These are phyloP conservation scores for Nigrospora osmanthi DNA, from an alignment of 2,329 filamentous ascomycete genomes.

Conservation along the genomic window DNA sequence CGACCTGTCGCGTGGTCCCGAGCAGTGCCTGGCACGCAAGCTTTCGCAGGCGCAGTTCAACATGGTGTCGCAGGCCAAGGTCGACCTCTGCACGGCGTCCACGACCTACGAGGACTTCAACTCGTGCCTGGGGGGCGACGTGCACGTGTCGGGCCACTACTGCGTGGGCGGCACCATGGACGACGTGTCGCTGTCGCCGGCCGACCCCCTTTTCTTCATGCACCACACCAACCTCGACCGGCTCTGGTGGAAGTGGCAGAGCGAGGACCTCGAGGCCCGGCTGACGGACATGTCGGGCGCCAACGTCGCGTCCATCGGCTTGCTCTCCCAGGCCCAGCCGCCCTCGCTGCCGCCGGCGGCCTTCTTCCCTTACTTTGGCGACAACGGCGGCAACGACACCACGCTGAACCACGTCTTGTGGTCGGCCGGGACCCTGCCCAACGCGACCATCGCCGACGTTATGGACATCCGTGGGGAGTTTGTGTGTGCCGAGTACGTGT, in stretches of 20 bases:
- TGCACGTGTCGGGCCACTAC: background rate
- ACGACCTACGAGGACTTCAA: background rate
- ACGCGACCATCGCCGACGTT: constrained; percentile 17
- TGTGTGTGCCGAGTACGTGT: constrained; percentile 13
- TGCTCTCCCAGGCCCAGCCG: background rate
- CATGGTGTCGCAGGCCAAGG: background rate
- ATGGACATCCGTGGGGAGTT: constrained; percentile 13
- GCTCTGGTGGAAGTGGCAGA: constrained; percentile 9
- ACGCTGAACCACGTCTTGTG: constrained; percentile 19
- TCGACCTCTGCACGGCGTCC: background rate
- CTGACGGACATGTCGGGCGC: background rate
- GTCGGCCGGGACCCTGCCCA: constrained; percentile 14
- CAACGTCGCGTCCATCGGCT: background rate
- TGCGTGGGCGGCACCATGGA: background rate
- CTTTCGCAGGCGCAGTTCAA: background rate
- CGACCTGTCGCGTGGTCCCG: background rate
- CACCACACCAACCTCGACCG: constrained; percentile 21
- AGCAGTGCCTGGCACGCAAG: background rate
- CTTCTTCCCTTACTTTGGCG: background rate
- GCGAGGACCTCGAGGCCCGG: background rate
- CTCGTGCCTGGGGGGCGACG: background rate
- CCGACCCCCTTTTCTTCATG: constrained; percentile 20
- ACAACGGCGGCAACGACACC: constrained; percentile 8
- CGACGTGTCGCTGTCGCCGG: constrained; percentile 5
- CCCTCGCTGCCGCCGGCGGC: background rate